These are phyloP conservation scores for Penicillium psychrosexuale DNA, from an alignment of 2,329 filamentous ascomycete species.

Conservation along the genomic window DNA sequence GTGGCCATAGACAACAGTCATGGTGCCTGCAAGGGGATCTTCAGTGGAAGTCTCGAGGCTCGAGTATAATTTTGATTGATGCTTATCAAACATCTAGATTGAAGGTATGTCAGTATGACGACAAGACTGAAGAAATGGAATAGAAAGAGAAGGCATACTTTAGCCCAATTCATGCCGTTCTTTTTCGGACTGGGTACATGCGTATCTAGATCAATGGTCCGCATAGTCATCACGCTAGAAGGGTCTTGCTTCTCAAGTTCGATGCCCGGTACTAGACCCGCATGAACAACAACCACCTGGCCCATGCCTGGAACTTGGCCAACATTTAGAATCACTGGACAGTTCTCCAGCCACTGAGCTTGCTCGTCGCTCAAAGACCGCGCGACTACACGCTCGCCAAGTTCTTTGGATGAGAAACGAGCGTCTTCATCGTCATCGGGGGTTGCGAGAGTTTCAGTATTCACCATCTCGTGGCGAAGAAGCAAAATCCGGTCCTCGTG, in stretches of 20 bases:
- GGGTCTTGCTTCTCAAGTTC: conserved; percentile 69
- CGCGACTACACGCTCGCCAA: conserved; percentile 51
- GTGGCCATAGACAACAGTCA: conserved; percentile 82
- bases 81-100: conserved; percentile 50
- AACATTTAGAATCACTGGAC: conserved; percentile 74
- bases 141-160: conserved; percentile 36
- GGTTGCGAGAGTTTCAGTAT: conserved; percentile 18
- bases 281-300: conserved; percentile 75
- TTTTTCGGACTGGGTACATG: conserved; percentile 54
- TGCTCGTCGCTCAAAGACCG: conserved; percentile 59
- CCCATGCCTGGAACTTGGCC: conserved; percentile 61
- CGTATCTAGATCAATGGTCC: conserved; percentile 65
- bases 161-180: conserved; percentile 64
- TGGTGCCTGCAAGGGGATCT: conserved; percentile 38
- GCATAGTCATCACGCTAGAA: conserved; percentile 87
- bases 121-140: neutral
- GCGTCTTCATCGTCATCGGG: conserved; percentile 26
- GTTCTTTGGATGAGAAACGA: conserved; percentile 31
- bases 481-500: conserved; percentile 86
- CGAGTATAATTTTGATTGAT: conserved; percentile 36
- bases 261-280: conserved; percentile 75
- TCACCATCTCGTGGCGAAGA: conserved; percentile 51
- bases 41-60: conserved; percentile 16
- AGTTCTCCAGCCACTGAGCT: conserved; percentile 64
- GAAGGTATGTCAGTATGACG: neutral